These are phyloP conservation scores for Aspergillus affinis DNA, from an alignment of 495 filamentous ascomycete species.

Conservation along the genomic window DNA sequence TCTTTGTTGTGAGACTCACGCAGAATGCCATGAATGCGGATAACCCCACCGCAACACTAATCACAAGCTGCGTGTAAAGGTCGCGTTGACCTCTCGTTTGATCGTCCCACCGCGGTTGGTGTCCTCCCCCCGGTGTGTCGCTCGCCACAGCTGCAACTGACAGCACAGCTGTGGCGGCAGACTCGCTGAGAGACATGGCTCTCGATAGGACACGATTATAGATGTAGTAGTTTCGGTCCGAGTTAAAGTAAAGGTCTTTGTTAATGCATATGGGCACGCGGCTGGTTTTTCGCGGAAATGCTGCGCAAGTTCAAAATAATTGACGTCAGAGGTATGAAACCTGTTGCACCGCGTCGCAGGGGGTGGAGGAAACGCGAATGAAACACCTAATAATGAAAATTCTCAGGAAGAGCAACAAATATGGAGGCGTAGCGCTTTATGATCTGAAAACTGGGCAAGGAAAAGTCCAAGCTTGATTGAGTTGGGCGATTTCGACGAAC, in stretches of 20 bases:
- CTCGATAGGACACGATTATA: slow-evolving; percentile 1
- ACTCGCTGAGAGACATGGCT: slow-evolving; percentile 37
- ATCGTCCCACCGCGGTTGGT: slow-evolving; percentile 31
- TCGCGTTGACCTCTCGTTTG: slow-evolving; percentile 48
- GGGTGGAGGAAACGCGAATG: not conserved
- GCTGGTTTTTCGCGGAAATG: slow-evolving; percentile 13
- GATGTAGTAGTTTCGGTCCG: not conserved
- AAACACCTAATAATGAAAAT: not conserved
- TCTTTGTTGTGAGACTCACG: slow-evolving; percentile 35
- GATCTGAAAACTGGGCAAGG: not conserved
- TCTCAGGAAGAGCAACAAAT: not conserved
- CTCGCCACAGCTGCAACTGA: slow-evolving; percentile 21
- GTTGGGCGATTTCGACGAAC: slow-evolving; percentile 6
- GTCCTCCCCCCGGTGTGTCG: slow-evolving; percentile 21
- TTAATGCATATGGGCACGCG: slow-evolving; percentile 23
- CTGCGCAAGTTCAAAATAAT: slow-evolving; percentile 21
- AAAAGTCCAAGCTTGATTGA: slow-evolving; percentile 1
- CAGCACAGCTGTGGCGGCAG: slow-evolving; percentile 28
- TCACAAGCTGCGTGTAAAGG: slow-evolving; percentile 56
- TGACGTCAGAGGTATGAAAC: slow-evolving; percentile 31
- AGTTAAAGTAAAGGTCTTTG: slow-evolving; percentile 1
- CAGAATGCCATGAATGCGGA: slow-evolving; percentile 64
- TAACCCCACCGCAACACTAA: slow-evolving; percentile 58
- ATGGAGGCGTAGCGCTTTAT: not conserved
- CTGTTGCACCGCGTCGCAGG: slow-evolving; percentile 15